Evolutionary conservation across 768 basidiomycete genomes (phyloP).

Genomic region (Tricholoma hemisulphureum): DNA sequence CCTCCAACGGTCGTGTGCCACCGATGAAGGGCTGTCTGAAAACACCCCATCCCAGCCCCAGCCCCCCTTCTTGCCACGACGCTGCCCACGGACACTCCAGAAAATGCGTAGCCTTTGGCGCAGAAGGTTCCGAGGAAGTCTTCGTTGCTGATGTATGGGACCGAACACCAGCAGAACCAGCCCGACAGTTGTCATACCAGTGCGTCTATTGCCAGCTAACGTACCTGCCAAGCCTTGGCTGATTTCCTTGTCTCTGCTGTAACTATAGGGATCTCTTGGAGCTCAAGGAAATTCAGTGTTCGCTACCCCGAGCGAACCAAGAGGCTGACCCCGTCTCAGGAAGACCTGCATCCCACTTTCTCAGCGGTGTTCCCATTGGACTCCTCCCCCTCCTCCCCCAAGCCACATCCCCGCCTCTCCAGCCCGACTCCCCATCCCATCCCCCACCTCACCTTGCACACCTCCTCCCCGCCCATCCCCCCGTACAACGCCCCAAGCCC

Average conservation of each 20-base stretch:
- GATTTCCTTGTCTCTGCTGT: conserved; percentile 7
- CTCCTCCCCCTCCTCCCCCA: conserved; percentile 55
- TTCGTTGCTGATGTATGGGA: conserved; percentile 78
- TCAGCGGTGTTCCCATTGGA: conserved; percentile 59
- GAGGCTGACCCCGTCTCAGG: conserved; percentile 42
- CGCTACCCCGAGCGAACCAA: conserved; percentile 58
- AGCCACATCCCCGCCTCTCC: conserved; percentile 7
- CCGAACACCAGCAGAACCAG: conserved; percentile 66
- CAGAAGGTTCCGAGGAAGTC: conserved; percentile 54
- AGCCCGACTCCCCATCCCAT: conserved; percentile 11
- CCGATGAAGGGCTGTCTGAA: conserved; percentile 42
- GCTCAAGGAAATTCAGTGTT: conserved; percentile 66
- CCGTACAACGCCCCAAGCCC: conserved; percentile 25
- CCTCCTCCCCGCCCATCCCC: conserved; percentile 22
- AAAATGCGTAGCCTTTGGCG: conserved; percentile 66
- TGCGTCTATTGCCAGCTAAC: conserved; percentile 37
- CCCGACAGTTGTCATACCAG: conserved; percentile 63
- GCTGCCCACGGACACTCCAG: conserved; percentile 41
- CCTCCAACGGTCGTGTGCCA: conserved; percentile 15
- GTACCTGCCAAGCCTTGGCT: conserved; percentile 3
- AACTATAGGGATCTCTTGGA: conserved; percentile 57
- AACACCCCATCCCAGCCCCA: conserved; percentile 23
- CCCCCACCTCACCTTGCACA: conserved; percentile 30
- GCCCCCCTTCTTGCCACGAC: no score
- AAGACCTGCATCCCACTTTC: conserved; percentile 38